Evolutionary conservation across 1,284 basidiomycete species (phyloP).

Genomic region (Ustilago crameri): DNA sequence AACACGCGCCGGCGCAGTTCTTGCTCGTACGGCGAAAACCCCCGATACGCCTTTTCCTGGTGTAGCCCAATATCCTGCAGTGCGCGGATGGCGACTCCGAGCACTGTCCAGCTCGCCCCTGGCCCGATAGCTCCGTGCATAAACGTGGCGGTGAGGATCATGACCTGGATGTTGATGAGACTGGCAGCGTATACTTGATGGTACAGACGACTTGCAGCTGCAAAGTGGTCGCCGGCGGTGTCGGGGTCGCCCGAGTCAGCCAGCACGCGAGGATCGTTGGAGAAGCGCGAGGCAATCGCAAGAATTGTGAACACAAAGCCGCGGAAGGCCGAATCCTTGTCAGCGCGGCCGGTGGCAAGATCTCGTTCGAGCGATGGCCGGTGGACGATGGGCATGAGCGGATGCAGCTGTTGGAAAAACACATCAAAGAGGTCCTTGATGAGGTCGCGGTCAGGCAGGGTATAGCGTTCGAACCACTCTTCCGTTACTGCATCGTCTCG

Average conservation of each 20-base stretch:
- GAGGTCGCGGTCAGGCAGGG: constrained; percentile 49
- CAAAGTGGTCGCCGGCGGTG: constrained; percentile 60
- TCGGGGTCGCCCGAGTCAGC: constrained; percentile 49
- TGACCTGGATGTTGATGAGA: constrained; percentile 62
- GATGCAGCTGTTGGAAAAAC: constrained; percentile 53
- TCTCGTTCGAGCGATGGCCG: constrained; percentile 53
- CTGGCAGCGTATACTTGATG: constrained; percentile 61
- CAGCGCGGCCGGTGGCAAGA: constrained; percentile 44
- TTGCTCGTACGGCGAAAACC: constrained; percentile 56
- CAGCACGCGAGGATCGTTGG: constrained; percentile 51
- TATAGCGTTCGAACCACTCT: constrained; percentile 58
- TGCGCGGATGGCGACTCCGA: constrained; percentile 60
- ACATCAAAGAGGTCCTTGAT: constrained; percentile 49
- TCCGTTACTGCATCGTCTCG: constrained; percentile 55
- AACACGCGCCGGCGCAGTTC: constrained; percentile 55
- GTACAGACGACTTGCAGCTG: constrained; percentile 59
- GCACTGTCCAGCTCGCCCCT: constrained; percentile 57
- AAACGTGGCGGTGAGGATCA: constrained; percentile 56
- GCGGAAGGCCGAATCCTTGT: constrained; percentile 58
- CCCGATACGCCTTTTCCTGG: constrained; percentile 56
- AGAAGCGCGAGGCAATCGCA: constrained; percentile 58
- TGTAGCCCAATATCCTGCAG: constrained; percentile 62
- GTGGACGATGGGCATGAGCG: constrained; percentile 61
- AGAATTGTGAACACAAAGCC: constrained; percentile 62
- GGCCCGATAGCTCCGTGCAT: constrained; percentile 58